phyloP scores from a whole-genome alignment of 345 rosid species.

The Boechera stricta region DNA sequence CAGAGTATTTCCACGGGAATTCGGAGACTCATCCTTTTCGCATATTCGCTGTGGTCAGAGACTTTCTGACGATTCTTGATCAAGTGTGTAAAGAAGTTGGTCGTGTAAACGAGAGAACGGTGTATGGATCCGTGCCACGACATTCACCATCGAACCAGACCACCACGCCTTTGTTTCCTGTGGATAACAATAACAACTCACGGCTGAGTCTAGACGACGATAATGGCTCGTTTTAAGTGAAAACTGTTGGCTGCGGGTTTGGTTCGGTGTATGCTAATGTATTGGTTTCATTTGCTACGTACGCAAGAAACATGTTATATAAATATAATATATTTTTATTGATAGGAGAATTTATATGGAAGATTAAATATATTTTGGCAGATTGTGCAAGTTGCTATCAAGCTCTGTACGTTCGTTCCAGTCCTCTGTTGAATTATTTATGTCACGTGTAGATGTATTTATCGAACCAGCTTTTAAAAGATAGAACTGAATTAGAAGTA shows the following conservation, averaged over 20 bases:
- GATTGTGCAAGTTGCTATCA: slow-evolving; percentile 32
- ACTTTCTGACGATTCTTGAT: slow-evolving; percentile 85
- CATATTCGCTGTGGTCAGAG: slow-evolving; percentile 80
- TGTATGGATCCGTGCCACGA: slow-evolving; percentile 59
- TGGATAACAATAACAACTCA: slow-evolving; percentile 38
- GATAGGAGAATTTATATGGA: slow-evolving; percentile 35
- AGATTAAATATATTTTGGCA: slow-evolving; percentile 14
- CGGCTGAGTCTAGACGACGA: slow-evolving; percentile 54
- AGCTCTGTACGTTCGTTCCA: slow-evolving; percentile 28
- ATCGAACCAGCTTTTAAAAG: background rate
- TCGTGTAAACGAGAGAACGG: slow-evolving; percentile 77
- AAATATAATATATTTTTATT: slow-evolving; percentile 23
- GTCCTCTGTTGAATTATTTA: background rate
- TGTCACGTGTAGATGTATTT: slow-evolving; percentile 30
- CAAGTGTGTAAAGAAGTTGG: slow-evolving; percentile 94
- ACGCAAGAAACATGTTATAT: slow-evolving; percentile 25
- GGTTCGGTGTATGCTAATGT: slow-evolving; percentile 25
- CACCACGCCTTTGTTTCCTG: slow-evolving; percentile 57
- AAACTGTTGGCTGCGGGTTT: slow-evolving; percentile 15
- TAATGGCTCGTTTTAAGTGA: slow-evolving; percentile 21
- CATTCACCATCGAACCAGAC: slow-evolving; percentile 48
- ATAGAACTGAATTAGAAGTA: too few relatives aligned
- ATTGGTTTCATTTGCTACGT: slow-evolving; percentile 23
- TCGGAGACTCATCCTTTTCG: slow-evolving; percentile 82
- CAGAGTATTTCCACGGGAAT: slow-evolving; percentile 92